phyloP scores from a whole-genome alignment of 495 filamentous ascomycete genomes.

The Podospora pseudopauciseta region DNA sequence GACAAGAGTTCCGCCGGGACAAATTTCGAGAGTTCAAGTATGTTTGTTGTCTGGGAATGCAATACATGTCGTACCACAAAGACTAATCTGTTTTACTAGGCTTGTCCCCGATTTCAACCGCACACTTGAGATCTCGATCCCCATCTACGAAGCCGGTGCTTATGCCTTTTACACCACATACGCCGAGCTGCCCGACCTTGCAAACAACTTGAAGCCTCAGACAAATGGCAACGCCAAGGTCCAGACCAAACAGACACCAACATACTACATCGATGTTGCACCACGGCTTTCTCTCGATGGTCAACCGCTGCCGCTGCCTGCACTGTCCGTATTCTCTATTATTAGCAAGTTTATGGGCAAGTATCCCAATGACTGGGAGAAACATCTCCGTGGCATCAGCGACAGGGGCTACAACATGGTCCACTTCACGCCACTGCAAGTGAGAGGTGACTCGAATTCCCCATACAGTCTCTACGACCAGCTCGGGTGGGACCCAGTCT shows the following conservation, averaged over 20 bases:
- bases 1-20: slow-evolving; percentile 67
- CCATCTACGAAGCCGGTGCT: slow-evolving; percentile 77
- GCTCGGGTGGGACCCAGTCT: slow-evolving; percentile 72
- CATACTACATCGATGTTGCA: slow-evolving; percentile 90
- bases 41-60: slow-evolving; percentile 31
- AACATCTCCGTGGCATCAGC: slow-evolving; percentile 79
- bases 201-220: slow-evolving; percentile 47
- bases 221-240: slow-evolving; percentile 26
- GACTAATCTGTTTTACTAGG: slow-evolving; percentile 43
- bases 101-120: slow-evolving; percentile 89
- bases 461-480: slow-evolving; percentile 97
- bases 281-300: slow-evolving; percentile 73
- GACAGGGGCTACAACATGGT: slow-evolving; percentile 96
- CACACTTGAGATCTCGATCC: slow-evolving; percentile 81
- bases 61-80: neutral
- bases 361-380: slow-evolving; percentile 84
- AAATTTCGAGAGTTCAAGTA: slow-evolving; percentile 86
- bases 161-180: slow-evolving; percentile 97
- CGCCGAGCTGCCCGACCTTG: slow-evolving; percentile 76
- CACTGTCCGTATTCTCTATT: slow-evolving; percentile 88
- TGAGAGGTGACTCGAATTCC: slow-evolving; percentile 85
- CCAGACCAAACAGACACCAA: slow-evolving; percentile 60
- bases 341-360: slow-evolving; percentile 97
- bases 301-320: slow-evolving; percentile 69
- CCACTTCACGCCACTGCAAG: slow-evolving; percentile 92